Percentiles rank a stretch among this genome's conserved stretches.
These are phyloP conservation scores for Pleurotus djamor DNA, from an alignment of 768 basidiomycete species.

Conservation along the genomic window DNA sequence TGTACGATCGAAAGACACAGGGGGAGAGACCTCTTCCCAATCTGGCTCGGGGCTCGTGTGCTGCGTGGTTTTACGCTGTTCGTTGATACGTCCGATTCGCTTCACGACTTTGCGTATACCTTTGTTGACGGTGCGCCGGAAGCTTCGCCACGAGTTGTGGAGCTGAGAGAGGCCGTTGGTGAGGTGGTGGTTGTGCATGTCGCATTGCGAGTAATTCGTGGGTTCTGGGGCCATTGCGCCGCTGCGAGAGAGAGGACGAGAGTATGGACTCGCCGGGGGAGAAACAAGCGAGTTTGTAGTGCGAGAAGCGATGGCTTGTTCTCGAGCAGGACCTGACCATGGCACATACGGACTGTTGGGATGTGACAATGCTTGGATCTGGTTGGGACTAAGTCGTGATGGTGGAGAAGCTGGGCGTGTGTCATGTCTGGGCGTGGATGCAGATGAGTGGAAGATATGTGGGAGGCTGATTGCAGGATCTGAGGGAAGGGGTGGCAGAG, in stretches of 20 bases:
- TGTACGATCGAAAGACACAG: constrained; percentile 10
- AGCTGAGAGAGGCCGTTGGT: constrained; percentile 14
- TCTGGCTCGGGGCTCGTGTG: not conserved
- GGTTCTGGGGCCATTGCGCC: constrained; percentile 42
- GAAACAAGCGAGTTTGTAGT: constrained; percentile 33
- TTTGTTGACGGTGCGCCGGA: constrained; percentile 20
- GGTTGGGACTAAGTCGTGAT: constrained; percentile 15
- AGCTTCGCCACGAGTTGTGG: constrained; percentile 28
- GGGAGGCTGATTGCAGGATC: too few species aligned
- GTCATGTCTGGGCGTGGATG: not conserved
- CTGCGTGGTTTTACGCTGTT: constrained; percentile 9
- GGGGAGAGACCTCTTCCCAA: constrained; percentile 16
- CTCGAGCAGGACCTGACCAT: constrained; percentile 42
- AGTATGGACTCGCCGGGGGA: constrained; percentile 13
- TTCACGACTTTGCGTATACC: constrained; percentile 21
- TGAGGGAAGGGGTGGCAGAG: not conserved
- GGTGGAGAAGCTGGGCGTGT: not conserved
- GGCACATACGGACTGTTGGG: constrained; percentile 58
- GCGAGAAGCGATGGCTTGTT: constrained; percentile 33
- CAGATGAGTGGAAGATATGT: not conserved
- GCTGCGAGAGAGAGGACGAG: constrained; percentile 29
- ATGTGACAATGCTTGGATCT: constrained; percentile 38
- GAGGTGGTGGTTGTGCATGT: constrained; percentile 12
- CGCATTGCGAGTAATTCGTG: constrained; percentile 7
- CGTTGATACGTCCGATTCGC: constrained; percentile 17